Base-by-base conservation (phyloP, 1,284 basidiomycete species). In the Ustilago lituana region DNA sequence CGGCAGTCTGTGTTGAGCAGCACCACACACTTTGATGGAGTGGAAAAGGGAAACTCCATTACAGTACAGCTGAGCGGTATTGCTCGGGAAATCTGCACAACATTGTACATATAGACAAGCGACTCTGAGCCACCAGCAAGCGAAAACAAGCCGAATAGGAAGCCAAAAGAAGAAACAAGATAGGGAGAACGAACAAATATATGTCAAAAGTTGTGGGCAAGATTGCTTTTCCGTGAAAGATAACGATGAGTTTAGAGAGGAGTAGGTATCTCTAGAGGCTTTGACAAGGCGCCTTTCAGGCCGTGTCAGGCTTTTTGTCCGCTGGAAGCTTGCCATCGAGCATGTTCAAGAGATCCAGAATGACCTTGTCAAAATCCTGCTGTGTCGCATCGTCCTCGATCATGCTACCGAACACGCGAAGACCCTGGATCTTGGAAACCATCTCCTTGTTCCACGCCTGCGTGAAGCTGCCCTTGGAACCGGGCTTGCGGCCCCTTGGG, bases 361-460 rank as follows among this genome's bases (percentile, higher is more conserved):
- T 39, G 31, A 45, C 36, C 40, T 52, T 48, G 29, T 71, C 68
- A 59, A 71, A 71, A 17, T 71, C 68, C n/a, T 52, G 47, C 54
- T 71, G 68, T 35, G 59, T 58, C 15, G 46, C 45, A 37, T 71
- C 68, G 26, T 71, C 68, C 26, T 71, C 68, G 33, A 71, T 71
- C 59, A 66, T 62, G 45, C 45, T 62, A 12, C 68, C 68, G 32
- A 66, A 71, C 32, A 71, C 58, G 12, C 68, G 50, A 29, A 65
- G 27, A 3, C 55, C 56, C 33, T 66, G 68, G 32, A 71, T 53
- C 44, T 62, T 65, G 33, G 59, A 53, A 2, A 71, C 48, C 51
- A 71, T 63, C 55, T 59, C 40, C 51, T 65, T 57, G 40, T 70
- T 58, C 67, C 65, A 68, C 5, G 59, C 65, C 32, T 37, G 48